Conservation (phyloP, 192 early-diverging fungal species). For the Dispira parvispora region DNA sequence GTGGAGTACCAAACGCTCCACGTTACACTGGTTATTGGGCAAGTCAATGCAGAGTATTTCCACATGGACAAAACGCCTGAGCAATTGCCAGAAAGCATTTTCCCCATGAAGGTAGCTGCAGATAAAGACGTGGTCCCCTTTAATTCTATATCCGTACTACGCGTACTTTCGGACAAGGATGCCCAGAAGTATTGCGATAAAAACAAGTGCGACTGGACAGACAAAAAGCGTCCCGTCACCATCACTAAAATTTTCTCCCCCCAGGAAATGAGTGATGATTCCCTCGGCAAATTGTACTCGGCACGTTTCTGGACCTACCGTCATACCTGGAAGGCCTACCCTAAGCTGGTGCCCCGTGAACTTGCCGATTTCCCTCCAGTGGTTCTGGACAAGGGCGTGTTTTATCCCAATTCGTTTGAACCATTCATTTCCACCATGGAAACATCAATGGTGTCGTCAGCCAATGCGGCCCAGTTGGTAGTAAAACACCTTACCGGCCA, state of each 20-base stretch:
- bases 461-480: constrained; percentile 37
- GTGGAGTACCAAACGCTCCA: constrained; percentile 30
- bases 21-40: constrained; percentile 39
- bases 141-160: too few species aligned
- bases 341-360: constrained; percentile 22
- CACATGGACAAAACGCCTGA: neutral
- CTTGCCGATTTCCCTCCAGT: neutral
- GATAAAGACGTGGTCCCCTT: too few species aligned
- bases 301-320: constrained; percentile 29
- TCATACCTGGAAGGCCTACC: constrained; percentile 46
- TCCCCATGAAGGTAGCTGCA: too few species aligned
- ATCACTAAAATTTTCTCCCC: constrained; percentile 42
- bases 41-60: constrained; percentile 32
- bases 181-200: too few species aligned
- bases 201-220: too few species aligned
- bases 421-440: constrained; percentile 50
- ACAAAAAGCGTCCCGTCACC: constrained; percentile 11
- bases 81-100: too few species aligned
- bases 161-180: too few species aligned
- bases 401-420: constrained; percentile 34
- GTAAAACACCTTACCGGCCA: neutral
- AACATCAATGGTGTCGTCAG: constrained; percentile 34
- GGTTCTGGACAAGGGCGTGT: neutral
- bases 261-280: constrained; percentile 19
- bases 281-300: constrained; percentile 26